Conservation (phyloP, 225 moss, liverwort and hornwort genomes). For the Neckera pumila region DNA sequence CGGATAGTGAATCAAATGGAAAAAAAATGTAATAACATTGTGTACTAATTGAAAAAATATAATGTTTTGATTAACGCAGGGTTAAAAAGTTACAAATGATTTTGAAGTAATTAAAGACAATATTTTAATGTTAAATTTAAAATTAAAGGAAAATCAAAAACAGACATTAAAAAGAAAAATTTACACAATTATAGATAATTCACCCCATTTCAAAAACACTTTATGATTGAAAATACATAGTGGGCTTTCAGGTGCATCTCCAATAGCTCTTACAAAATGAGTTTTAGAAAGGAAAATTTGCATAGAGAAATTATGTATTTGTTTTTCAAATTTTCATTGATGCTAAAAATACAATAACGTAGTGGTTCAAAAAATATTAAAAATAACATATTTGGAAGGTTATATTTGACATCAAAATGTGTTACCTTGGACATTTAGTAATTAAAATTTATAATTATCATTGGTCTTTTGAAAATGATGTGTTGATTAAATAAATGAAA, state of each 20-base stretch:
- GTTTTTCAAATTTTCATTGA: neutral
- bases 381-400: neutral
- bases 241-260: neutral
- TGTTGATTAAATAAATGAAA: no score
- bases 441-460: no score
- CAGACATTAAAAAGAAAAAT: fast-evolving
- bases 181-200: neutral
- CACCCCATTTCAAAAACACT: neutral
- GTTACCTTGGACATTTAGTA: neutral
- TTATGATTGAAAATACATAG: no score
- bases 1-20: neutral
- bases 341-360: neutral
- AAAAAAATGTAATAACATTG: neutral
- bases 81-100: neutral
- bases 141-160: neutral
- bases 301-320: fast-evolving
- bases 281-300: neutral
- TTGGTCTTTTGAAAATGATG: neutral
- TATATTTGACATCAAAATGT: neutral
- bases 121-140: neutral
- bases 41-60: no score
- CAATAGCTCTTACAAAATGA: neutral
- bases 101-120: fast-evolving
- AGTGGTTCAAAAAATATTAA: neutral
- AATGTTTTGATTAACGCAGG: neutral